These are phyloP conservation scores for Phaeotremella skinneri DNA, from an alignment of 768 basidiomycete genomes.

Conservation along the genomic window DNA sequence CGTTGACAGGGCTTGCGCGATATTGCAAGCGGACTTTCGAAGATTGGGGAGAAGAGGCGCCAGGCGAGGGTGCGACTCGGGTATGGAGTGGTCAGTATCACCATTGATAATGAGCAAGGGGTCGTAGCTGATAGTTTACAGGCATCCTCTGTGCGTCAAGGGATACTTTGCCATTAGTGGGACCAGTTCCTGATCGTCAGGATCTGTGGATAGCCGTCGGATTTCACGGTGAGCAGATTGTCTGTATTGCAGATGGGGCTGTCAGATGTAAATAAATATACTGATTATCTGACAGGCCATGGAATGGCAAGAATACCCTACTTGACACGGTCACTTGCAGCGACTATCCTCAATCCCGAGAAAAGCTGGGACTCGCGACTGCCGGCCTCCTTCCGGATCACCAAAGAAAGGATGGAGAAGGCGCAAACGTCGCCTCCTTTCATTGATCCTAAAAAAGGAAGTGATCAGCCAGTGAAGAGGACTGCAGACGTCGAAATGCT, in stretches of 20 bases:
- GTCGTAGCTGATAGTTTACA: background rate
- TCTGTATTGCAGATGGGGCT: too few relatives aligned
- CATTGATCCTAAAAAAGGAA: too few relatives aligned
- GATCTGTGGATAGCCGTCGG: slow-evolving; percentile 37
- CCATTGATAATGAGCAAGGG: background rate
- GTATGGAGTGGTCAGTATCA: slow-evolving; percentile 22
- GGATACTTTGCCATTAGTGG: slow-evolving; percentile 41
- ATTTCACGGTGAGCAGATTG: slow-evolving; percentile 33
- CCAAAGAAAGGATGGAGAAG: slow-evolving; percentile 27
- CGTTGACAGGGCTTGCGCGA: slow-evolving; percentile 26
- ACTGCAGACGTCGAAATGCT: too few relatives aligned
- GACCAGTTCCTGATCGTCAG: slow-evolving; percentile 27
- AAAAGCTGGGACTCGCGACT: slow-evolving; percentile 33
- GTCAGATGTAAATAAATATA: background rate
- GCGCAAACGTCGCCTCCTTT: slow-evolving; percentile 15
- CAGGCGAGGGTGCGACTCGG: slow-evolving; percentile 36
- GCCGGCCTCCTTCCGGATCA: slow-evolving; percentile 33
- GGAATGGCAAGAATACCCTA: slow-evolving; percentile 41
- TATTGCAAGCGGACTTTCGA: slow-evolving; percentile 28
- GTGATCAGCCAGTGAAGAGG: too few relatives aligned
- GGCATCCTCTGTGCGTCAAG: slow-evolving; percentile 34
- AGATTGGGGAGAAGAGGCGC: slow-evolving; percentile 30
- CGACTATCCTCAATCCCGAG: slow-evolving; percentile 18
- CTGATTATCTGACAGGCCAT: slow-evolving; percentile 15
- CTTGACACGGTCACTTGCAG: slow-evolving; percentile 31